A percentile compares a stretch with the other conserved stretches of the same genome.
phyloP scores from a whole-genome alignment of 2,329 filamentous ascomycete genomes.

The Penicillium sp. region DNA sequence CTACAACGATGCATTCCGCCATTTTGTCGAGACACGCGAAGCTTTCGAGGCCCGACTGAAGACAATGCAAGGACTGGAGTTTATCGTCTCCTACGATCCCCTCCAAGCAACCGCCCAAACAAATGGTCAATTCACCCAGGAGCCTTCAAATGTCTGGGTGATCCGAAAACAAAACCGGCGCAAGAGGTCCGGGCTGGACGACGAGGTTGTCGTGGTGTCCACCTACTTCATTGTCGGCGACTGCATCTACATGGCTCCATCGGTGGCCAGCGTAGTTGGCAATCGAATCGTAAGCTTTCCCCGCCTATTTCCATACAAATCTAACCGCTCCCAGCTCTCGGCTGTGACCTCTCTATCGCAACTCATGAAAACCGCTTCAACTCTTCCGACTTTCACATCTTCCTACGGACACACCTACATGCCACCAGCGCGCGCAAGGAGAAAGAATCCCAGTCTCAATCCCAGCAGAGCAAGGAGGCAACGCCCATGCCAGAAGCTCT shows the following conservation, averaged over 20 bases:
- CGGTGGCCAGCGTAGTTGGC: slow-evolving; percentile 59
- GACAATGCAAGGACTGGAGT: slow-evolving; percentile 60
- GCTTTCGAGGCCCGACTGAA: slow-evolving; percentile 58
- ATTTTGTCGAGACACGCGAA: slow-evolving; percentile 57
- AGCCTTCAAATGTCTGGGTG: slow-evolving; percentile 59
- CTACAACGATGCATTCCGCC: slow-evolving; percentile 51
- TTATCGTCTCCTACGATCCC: slow-evolving; percentile 61
- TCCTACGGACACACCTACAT: slow-evolving; percentile 63
- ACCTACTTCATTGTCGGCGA: slow-evolving; percentile 65
- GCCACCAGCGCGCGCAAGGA: slow-evolving; percentile 48
- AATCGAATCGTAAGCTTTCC: slow-evolving; percentile 51
- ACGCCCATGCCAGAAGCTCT: slow-evolving; percentile 46
- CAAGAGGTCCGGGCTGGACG: slow-evolving; percentile 45
- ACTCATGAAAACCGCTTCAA: slow-evolving; percentile 55
- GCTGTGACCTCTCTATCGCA: slow-evolving; percentile 59
- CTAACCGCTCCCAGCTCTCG: slow-evolving; percentile 47
- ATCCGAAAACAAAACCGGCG: slow-evolving; percentile 60
- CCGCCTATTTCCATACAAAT: not conserved
- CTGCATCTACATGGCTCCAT: slow-evolving; percentile 63
- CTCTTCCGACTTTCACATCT: slow-evolving; percentile 59
- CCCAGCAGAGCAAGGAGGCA: slow-evolving; percentile 50
- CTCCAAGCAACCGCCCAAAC: slow-evolving; percentile 49
- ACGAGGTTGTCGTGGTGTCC: slow-evolving; percentile 56
- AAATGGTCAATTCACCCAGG: slow-evolving; percentile 43
- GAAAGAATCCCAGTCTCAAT: slow-evolving; percentile 31